A percentile compares a stretch with the other conserved stretches of the same genome.
Evolutionary conservation across 768 basidiomycete species (phyloP).

Genomic region (Boletus rufocinnamomeus): DNA sequence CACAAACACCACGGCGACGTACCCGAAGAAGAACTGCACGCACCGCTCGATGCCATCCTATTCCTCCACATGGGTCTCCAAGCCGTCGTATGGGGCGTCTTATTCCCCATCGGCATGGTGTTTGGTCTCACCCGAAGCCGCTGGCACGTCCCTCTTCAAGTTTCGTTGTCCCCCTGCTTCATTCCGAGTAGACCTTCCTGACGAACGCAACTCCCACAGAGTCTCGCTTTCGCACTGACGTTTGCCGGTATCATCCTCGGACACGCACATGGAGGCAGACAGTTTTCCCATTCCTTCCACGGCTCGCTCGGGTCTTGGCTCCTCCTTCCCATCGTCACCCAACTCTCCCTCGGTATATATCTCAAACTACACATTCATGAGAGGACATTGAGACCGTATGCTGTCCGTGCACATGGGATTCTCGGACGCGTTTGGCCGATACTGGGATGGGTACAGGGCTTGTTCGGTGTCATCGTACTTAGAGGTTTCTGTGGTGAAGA

Average conservation of each 20-base stretch:
- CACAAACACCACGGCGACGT: slow-evolving; percentile 66
- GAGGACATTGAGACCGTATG: slow-evolving; percentile 66
- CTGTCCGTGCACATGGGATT: slow-evolving; percentile 70
- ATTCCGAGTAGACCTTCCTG: not conserved
- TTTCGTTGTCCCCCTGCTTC: not conserved
- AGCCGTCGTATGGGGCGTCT: slow-evolving; percentile 75
- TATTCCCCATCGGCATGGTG: slow-evolving; percentile 87
- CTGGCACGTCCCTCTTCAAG: slow-evolving; percentile 92
- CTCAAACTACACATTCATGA: slow-evolving; percentile 92
- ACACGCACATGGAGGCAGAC: slow-evolving; percentile 81
- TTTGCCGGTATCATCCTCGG: slow-evolving; percentile 78
- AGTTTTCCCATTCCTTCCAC: slow-evolving; percentile 75
- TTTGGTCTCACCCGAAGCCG: slow-evolving; percentile 73
- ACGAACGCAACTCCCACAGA: slow-evolving; percentile 39
- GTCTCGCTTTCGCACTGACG: slow-evolving; percentile 67
- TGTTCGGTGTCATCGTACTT: slow-evolving; percentile 79
- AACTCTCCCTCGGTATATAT: slow-evolving; percentile 79
- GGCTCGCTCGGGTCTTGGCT: slow-evolving; percentile 57
- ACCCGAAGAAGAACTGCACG: slow-evolving; percentile 60
- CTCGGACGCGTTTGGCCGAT: slow-evolving; percentile 84
- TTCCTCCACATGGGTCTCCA: slow-evolving; percentile 86
- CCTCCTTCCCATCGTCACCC: slow-evolving; percentile 62
- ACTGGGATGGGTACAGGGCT: slow-evolving; percentile 85
- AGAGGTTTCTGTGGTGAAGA: slow-evolving; percentile 76
- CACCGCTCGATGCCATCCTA: slow-evolving; percentile 74